A percentile compares a stretch with the other conserved stretches of the same genome.
Conservation (phyloP, 352 stramenopile genomes). For the Pythium brachiatum region DNA sequence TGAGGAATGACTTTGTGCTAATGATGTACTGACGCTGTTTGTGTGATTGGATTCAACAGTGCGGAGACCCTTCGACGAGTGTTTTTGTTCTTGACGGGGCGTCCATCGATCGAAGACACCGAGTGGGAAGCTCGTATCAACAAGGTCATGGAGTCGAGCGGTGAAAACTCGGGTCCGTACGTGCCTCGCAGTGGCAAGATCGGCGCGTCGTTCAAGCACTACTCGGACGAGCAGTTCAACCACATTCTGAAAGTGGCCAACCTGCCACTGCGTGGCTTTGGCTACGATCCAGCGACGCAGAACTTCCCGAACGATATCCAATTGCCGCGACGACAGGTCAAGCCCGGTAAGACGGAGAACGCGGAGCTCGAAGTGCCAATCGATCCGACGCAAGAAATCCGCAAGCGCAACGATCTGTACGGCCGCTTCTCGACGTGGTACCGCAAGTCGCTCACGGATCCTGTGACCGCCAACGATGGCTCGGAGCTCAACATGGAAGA, state of each 20-base stretch:
- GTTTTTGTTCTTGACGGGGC: slow-evolving; percentile 74
- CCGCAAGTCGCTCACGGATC: slow-evolving; percentile 68
- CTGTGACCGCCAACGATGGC: slow-evolving; percentile 75
- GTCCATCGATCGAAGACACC: slow-evolving; percentile 61
- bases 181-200: slow-evolving; percentile 85
- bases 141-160: slow-evolving; percentile 51
- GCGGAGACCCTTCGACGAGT: slow-evolving; percentile 77
- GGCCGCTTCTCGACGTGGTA: slow-evolving; percentile 80
- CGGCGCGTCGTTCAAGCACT: slow-evolving; percentile 79
- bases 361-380: slow-evolving; percentile 63
- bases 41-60: slow-evolving; percentile 10
- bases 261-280: slow-evolving; percentile 75
- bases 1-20: no score
- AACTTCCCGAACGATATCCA: slow-evolving; percentile 69
- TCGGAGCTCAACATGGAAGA: slow-evolving; percentile 85
- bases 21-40: background rate
- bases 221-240: slow-evolving; percentile 79
- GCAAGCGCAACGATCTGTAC: slow-evolving; percentile 75
- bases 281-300: slow-evolving; percentile 83
- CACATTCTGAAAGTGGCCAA: slow-evolving; percentile 79
- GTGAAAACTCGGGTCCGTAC: slow-evolving; percentile 71
- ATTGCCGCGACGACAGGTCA: slow-evolving; percentile 79
- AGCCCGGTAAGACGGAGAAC: slow-evolving; percentile 47
- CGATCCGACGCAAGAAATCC: slow-evolving; percentile 62
- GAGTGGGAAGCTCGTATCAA: slow-evolving; percentile 74